Evolutionary conservation across 2,329 filamentous ascomycete species (phyloP).

Genomic region (Xylariaceae sp.): DNA sequence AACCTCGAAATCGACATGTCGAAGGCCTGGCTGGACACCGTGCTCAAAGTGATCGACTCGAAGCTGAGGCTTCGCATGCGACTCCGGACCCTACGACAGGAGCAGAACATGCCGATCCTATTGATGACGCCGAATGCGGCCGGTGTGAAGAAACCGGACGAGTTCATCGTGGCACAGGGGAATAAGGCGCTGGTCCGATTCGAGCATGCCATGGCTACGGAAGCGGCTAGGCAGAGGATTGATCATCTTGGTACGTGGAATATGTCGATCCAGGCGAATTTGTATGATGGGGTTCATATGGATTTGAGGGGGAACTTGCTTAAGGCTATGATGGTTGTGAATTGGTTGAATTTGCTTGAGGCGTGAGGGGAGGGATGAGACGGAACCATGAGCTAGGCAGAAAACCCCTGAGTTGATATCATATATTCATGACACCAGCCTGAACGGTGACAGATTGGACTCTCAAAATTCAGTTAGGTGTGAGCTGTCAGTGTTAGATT

Average conservation of each 20-base stretch:
- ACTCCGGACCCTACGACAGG: constrained; percentile 8
- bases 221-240: constrained; percentile 35
- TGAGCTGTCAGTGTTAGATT: too few species aligned
- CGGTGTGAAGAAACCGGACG: constrained; percentile 41
- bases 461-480: too few species aligned
- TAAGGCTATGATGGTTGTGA: constrained; percentile 46
- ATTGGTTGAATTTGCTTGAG: constrained; percentile 39
- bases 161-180: constrained; percentile 42
- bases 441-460: too few species aligned
- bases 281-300: constrained; percentile 45
- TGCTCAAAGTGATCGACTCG: constrained; percentile 31
- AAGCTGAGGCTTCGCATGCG: constrained; percentile 20
- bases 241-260: constrained; percentile 47
- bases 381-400: too few species aligned
- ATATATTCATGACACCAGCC: too few species aligned
- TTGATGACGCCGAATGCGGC: constrained; percentile 44
- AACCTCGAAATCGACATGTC: constrained; percentile 40
- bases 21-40: constrained; percentile 37
- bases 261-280: constrained; percentile 44
- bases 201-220: constrained; percentile 37
- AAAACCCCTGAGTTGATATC: too few species aligned
- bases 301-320: constrained; percentile 44
- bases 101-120: constrained; percentile 24
- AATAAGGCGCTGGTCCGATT: constrained; percentile 44
- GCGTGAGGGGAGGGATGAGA: too few species aligned